Percentiles rank a stretch among this genome's conserved stretches.
phyloP scores from a whole-genome alignment of 73 alveolate species.

The Paramecium sonneborni region DNA sequence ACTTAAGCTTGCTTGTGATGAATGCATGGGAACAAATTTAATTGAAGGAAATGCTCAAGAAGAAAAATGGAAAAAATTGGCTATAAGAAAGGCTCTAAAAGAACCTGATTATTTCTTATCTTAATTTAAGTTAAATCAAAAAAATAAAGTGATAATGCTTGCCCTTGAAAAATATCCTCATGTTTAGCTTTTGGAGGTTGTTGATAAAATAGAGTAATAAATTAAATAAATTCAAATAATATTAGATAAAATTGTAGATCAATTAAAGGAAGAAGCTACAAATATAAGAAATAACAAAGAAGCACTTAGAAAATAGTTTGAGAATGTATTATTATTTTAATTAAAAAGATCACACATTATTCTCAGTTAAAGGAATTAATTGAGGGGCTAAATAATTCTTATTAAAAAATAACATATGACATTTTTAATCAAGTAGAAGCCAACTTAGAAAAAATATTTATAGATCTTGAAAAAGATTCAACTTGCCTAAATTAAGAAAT shows the following conservation, averaged over 20 bases:
- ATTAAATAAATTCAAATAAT: neutral
- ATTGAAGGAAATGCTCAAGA: neutral
- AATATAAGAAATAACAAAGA: neutral
- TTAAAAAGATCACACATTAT: neutral
- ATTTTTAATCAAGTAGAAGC: neutral
- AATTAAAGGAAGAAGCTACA: neutral
- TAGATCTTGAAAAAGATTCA: neutral
- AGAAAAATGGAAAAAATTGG: neutral
- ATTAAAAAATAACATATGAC: neutral
- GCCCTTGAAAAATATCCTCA: neutral
- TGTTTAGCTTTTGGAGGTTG: neutral
- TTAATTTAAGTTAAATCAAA: neutral
- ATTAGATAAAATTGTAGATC: neutral
- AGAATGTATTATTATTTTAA: neutral
- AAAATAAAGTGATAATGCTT: neutral
- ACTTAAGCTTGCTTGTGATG: neutral
- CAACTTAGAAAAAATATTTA: neutral
- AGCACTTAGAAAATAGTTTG: neutral
- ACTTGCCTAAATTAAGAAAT: neutral
- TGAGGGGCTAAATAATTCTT: neutral
- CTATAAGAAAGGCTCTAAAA: neutral
- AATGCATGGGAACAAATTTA: neutral
- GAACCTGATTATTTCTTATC: neutral
- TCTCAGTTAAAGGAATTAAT: neutral
- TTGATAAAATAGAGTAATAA: neutral